A percentile compares a stretch with the other conserved stretches of the same genome.
These are phyloP conservation scores for Oryza brachyantha DNA, from an alignment of 176 grass and related monocot genomes.

Conservation along the genomic window DNA sequence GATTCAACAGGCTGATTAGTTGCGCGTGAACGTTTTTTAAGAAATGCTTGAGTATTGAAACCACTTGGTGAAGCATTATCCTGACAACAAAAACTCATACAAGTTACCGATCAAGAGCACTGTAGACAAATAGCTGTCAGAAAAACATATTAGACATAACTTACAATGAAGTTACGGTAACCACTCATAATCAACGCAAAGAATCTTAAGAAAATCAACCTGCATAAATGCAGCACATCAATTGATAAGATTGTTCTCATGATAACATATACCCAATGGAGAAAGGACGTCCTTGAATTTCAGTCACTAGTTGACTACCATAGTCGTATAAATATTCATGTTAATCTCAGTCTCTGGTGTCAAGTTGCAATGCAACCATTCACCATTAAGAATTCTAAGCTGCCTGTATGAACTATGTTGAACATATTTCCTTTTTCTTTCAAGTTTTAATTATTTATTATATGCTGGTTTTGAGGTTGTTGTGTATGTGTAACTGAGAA, in stretches of 20 bases:
- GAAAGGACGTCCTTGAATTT: conserved; percentile 18
- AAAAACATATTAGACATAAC: conserved; percentile 34
- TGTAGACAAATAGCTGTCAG: conserved; percentile 14
- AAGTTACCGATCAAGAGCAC: conserved; percentile 19
- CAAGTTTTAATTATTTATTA: conserved; percentile 1
- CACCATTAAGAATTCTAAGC: conserved; percentile 22
- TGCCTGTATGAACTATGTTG: background rate
- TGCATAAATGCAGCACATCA: conserved; percentile 50
- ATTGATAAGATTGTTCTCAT: conserved; percentile 35
- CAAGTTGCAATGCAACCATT: background rate
- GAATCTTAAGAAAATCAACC: conserved; percentile 99
- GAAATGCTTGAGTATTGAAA: conserved; percentile 99
- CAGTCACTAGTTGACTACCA: background rate
- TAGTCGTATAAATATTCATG: background rate
- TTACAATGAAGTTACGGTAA: conserved; percentile 99
- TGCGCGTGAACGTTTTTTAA: conserved; percentile 90
- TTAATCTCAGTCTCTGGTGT: background rate
- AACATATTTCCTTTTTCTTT: conserved; percentile 1
- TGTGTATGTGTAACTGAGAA: background rate
- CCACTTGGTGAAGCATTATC: conserved; percentile 78
- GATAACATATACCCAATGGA: conserved; percentile 2
- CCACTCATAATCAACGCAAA: conserved; percentile 93
- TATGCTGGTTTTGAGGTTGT: background rate
- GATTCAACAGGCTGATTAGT: conserved; percentile 84
- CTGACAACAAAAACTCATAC: conserved; percentile 32